phyloP scores from a whole-genome alignment of 352 stramenopile species.

The Lagenidium giganteum region DNA sequence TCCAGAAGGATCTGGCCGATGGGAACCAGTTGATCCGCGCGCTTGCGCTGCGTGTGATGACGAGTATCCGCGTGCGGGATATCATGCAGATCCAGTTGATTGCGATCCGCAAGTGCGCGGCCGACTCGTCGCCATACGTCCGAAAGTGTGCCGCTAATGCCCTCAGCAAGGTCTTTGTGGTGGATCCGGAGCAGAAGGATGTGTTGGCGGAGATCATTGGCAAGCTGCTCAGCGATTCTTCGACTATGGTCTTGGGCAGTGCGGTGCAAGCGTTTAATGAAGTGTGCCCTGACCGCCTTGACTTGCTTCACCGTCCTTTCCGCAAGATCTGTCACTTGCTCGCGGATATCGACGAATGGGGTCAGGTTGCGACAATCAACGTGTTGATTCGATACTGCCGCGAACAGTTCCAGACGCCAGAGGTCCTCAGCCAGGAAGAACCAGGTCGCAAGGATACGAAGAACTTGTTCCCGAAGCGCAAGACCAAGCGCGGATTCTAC shows the following conservation, averaged over 20 bases:
- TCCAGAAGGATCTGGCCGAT: conserved; percentile 97
- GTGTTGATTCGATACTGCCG: conserved; percentile 95
- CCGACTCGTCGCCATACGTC: conserved; percentile 95
- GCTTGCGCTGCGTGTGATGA: conserved; percentile 95
- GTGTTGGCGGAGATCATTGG: conserved; percentile 92
- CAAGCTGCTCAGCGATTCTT: conserved; percentile 90
- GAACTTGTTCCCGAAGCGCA: conserved; percentile 55
- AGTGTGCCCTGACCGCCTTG: conserved; percentile 93
- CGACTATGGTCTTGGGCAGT: conserved; percentile 97
- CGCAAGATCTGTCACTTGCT: conserved; percentile 97
- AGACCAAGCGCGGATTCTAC: conserved; percentile 93
- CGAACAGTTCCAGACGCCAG: conserved; percentile 92
- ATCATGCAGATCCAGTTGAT: conserved; percentile 99
- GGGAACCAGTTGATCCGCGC: conserved; percentile 92
- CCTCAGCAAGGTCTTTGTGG: conserved; percentile 91
- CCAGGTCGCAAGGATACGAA: conserved; percentile 31
- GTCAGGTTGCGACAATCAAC: conserved; percentile 94
- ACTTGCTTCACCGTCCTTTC: conserved; percentile 94
- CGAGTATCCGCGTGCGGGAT: conserved; percentile 96
- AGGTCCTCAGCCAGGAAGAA: conserved; percentile 27
- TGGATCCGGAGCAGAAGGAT: conserved; percentile 88
- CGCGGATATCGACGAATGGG: conserved; percentile 99
- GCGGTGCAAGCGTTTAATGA: conserved; percentile 94
- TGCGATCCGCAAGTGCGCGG: conserved; percentile 89
- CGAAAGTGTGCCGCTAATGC: conserved; percentile 96